Conservation (phyloP, 169 alveolate genomes). For the Blepharisma undulans region DNA sequence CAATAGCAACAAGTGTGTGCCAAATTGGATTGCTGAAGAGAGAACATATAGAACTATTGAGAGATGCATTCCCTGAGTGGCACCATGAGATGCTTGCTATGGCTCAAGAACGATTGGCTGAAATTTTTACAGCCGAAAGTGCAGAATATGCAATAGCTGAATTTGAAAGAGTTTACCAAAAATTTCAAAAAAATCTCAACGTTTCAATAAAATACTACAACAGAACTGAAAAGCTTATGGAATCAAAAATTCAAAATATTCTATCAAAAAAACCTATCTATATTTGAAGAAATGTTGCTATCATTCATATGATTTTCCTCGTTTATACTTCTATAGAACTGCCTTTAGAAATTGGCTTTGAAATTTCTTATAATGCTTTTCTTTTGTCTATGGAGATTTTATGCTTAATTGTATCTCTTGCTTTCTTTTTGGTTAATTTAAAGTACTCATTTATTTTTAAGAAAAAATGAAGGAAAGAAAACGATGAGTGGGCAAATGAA, state of each 20-base stretch:
- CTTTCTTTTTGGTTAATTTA: slow-evolving; percentile 42
- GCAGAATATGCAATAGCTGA: neutral
- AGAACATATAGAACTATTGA: neutral
- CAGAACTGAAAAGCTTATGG: slow-evolving; percentile 1
- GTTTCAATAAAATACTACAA: neutral
- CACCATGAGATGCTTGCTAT: neutral
- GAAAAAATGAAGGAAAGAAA: slow-evolving; percentile 39
- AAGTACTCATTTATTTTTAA: slow-evolving; percentile 40
- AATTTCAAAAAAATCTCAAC: neutral
- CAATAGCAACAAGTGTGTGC: neutral
- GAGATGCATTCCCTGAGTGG: slow-evolving; percentile 1
- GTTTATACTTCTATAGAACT: slow-evolving; percentile 42
- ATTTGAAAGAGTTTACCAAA: neutral
- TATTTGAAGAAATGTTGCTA: neutral
- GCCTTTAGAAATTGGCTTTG: slow-evolving; percentile 56
- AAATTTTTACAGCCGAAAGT: neutral
- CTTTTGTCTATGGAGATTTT: slow-evolving; percentile 31
- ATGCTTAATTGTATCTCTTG: slow-evolving; percentile 7
- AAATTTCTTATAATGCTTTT: neutral
- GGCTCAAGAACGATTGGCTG: neutral
- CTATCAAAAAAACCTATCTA: neutral
- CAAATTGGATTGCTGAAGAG: neutral
- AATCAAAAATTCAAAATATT: neutral
- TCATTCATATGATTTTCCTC: slow-evolving; percentile 43
- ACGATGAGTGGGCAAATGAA: neutral